phyloP scores from a whole-genome alignment of 164 flowering plant genomes.

The Buxus sempervirens region DNA sequence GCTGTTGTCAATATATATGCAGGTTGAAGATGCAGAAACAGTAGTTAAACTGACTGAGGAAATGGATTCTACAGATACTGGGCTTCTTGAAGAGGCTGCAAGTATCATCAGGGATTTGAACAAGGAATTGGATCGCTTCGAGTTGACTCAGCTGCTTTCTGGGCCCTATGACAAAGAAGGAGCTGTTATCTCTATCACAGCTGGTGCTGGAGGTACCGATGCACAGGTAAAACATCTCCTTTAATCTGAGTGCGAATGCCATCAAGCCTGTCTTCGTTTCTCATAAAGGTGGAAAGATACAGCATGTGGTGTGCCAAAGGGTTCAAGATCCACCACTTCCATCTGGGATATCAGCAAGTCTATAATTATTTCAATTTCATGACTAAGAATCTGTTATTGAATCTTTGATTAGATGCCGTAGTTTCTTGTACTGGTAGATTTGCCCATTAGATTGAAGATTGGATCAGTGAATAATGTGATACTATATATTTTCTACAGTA shows the following conservation, averaged over 20 bases:
- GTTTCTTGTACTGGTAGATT: not conserved
- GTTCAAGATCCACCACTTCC: not conserved
- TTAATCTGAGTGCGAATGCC: not conserved
- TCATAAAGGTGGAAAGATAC: not conserved
- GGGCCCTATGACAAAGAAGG: slow-evolving; percentile 98
- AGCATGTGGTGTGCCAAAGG: not conserved
- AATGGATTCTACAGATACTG: slow-evolving; percentile 79
- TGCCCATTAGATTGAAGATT: not conserved
- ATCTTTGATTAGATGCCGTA: not conserved
- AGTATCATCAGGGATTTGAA: slow-evolving; percentile 52
- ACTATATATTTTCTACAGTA: not conserved
- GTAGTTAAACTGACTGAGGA: slow-evolving; percentile 84
- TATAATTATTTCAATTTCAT: not conserved
- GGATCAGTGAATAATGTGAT: not conserved
- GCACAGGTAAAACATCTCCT: slow-evolving; percentile 69
- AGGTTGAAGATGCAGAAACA: slow-evolving; percentile 93
- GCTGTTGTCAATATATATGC: slow-evolving; percentile 4
- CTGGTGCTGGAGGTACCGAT: slow-evolving; percentile 99
- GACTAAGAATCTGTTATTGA: not conserved
- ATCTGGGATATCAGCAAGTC: not conserved
- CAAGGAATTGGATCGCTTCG: slow-evolving; percentile 76
- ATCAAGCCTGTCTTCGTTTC: not conserved
- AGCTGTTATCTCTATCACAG: slow-evolving; percentile 74
- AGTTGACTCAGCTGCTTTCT: slow-evolving; percentile 86
- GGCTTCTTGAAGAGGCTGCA: slow-evolving; percentile 79